phyloP scores from a whole-genome alignment of 2,329 filamentous ascomycete genomes.

The Diaporthe citriasiana region DNA sequence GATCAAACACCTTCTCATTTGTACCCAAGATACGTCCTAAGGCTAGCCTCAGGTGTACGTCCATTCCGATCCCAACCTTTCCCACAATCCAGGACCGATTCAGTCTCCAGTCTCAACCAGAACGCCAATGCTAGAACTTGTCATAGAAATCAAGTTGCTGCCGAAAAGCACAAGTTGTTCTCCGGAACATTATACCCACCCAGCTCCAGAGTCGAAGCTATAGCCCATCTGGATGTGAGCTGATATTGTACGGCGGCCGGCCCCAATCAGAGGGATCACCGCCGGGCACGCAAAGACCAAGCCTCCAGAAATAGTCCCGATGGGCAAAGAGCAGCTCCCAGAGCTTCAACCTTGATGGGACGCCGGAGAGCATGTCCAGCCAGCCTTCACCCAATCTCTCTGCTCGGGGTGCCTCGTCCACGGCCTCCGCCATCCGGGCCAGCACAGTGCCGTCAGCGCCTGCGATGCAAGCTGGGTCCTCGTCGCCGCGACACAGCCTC shows the following conservation, averaged over 20 bases:
- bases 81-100: background rate
- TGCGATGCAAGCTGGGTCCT: slow-evolving; percentile 80
- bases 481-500: slow-evolving; percentile 77
- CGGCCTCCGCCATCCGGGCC: slow-evolving; percentile 43
- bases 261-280: slow-evolving; percentile 80
- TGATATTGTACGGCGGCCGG: slow-evolving; percentile 61
- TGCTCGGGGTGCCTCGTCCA: slow-evolving; percentile 34
- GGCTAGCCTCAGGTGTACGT: background rate
- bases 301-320: slow-evolving; percentile 94
- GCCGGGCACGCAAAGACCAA: slow-evolving; percentile 90
- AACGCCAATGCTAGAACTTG: slow-evolving; percentile 21
- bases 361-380: slow-evolving; percentile 67
- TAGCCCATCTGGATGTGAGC: slow-evolving; percentile 54
- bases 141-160: background rate
- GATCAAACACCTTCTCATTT: background rate
- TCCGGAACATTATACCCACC: background rate
- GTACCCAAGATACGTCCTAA: background rate
- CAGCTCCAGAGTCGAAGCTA: slow-evolving; percentile 46
- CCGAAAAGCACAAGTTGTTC: background rate
- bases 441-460: slow-evolving; percentile 60
- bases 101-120: background rate
- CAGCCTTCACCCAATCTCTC: slow-evolving; percentile 41
- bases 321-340: slow-evolving; percentile 96
- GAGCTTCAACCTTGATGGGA: slow-evolving; percentile 75
- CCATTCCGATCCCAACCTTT: background rate